Evolutionary conservation across 495 filamentous ascomycete genomes (phyloP).

Genomic region (Penicillium fimorum): DNA sequence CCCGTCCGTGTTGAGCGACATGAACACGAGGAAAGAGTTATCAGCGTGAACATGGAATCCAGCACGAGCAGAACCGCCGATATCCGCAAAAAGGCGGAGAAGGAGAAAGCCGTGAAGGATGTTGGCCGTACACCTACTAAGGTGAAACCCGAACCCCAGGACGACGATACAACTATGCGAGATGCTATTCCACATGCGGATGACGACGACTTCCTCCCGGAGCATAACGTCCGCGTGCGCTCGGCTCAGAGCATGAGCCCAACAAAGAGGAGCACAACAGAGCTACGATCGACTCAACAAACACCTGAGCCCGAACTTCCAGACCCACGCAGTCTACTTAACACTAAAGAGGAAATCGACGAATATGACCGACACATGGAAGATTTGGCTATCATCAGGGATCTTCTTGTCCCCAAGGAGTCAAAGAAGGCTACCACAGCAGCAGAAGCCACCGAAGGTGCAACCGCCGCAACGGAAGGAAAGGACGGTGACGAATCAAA

Average conservation of each 20-base stretch:
- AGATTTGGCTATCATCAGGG: slow-evolving; percentile 39
- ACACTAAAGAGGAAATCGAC: slow-evolving; percentile 48
- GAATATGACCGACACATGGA: slow-evolving; percentile 46
- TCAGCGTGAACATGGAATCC: slow-evolving; percentile 53
- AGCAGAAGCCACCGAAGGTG: slow-evolving; percentile 14
- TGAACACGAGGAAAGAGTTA: slow-evolving; percentile 50
- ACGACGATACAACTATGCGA: slow-evolving; percentile 39
- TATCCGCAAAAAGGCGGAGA: slow-evolving; percentile 37
- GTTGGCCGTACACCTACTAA: slow-evolving; percentile 16
- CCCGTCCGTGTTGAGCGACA: slow-evolving; percentile 51
- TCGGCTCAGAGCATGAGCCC: slow-evolving; percentile 14
- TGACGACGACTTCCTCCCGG: slow-evolving; percentile 42
- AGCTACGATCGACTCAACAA: slow-evolving; percentile 4
- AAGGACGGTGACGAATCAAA: slow-evolving; percentile 16
- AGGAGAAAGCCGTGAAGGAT: slow-evolving; percentile 31
- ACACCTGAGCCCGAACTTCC: slow-evolving; percentile 12
- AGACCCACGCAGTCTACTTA: slow-evolving; percentile 39
- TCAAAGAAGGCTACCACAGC: slow-evolving; percentile 18
- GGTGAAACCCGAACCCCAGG: slow-evolving; percentile 48
- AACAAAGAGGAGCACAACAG: slow-evolving; percentile 8
- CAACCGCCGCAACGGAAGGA: slow-evolving; percentile 12
- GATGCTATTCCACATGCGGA: slow-evolving; percentile 34
- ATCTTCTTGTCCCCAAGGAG: slow-evolving; percentile 33
- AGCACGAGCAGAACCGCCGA: slow-evolving; percentile 47
- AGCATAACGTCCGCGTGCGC: slow-evolving; percentile 41